Conservation (phyloP, 108 stramenopile species). For the Bacterosira constricta region DNA sequence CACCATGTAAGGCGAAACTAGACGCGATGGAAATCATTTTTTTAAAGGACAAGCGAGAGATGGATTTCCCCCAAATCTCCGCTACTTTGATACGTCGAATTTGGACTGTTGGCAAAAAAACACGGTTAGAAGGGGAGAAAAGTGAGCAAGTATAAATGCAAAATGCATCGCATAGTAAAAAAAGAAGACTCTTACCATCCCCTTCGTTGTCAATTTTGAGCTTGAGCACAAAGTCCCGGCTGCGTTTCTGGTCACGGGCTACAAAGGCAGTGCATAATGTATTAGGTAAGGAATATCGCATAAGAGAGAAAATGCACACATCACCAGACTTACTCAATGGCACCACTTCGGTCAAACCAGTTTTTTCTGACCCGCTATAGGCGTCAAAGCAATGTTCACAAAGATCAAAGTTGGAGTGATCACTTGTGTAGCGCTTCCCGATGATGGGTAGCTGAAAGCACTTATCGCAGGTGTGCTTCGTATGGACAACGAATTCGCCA, state of each 20-base stretch:
- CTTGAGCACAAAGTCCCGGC: slow-evolving; percentile 64
- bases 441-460: slow-evolving; percentile 80
- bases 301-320: neutral
- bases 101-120: slow-evolving; percentile 28
- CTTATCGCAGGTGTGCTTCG: slow-evolving; percentile 77
- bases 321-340: slow-evolving; percentile 53
- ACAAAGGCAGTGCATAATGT: neutral
- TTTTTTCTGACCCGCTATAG: slow-evolving; percentile 68
- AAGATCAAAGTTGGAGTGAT: slow-evolving; percentile 74
- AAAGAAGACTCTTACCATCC: slow-evolving; percentile 47
- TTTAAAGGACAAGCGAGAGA: slow-evolving; percentile 48
- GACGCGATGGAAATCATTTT: slow-evolving; percentile 56
- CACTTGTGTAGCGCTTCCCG: slow-evolving; percentile 73
- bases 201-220: slow-evolving; percentile 56
- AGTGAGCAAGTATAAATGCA: neutral
- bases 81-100: slow-evolving; percentile 67
- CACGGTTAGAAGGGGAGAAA: neutral
- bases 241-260: slow-evolving; percentile 34
- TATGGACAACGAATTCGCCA: slow-evolving; percentile 23
- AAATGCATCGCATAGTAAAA: neutral
- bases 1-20: slow-evolving; percentile 22
- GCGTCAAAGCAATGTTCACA: slow-evolving; percentile 64
- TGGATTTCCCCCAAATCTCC: slow-evolving; percentile 42
- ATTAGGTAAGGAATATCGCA: too few relatives aligned
- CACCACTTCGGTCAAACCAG: slow-evolving; percentile 57